phyloP scores from a whole-genome alignment of 305 asterid species.

The Fraxinus paxiana region DNA sequence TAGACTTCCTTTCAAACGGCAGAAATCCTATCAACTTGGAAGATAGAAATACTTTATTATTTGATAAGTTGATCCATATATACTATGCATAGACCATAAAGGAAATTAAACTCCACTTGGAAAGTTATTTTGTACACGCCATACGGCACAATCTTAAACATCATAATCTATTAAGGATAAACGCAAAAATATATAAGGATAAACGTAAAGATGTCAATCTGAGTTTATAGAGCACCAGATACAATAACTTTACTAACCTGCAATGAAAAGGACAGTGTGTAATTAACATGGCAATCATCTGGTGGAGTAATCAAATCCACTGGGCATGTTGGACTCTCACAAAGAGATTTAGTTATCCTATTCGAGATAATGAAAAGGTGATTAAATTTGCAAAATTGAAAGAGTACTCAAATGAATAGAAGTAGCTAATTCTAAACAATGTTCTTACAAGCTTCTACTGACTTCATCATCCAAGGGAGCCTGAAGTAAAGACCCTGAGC shows the following conservation, averaged over 20 bases:
- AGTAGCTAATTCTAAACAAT: conserved; percentile 14
- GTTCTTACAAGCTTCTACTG: conserved; percentile 65
- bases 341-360: conserved; percentile 83
- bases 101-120: conserved; percentile 4
- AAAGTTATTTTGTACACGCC: conserved; percentile 3
- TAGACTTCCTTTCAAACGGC: neutral
- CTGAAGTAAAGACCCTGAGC: conserved; percentile 91
- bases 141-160: neutral
- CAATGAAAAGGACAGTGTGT: conserved; percentile 81
- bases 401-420: conserved; percentile 11
- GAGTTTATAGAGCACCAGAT: conserved; percentile 17
- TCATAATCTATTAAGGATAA: neutral
- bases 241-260: conserved; percentile 56
- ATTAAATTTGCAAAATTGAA: conserved; percentile 21
- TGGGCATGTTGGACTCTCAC: conserved; percentile 81
- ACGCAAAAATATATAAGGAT: neutral
- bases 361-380: conserved; percentile 30
- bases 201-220: conserved; percentile 2
- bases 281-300: conserved; percentile 96
- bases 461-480: conserved; percentile 87
- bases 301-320: conserved; percentile 86
- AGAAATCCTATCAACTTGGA: neutral
- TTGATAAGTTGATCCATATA: conserved; percentile 7
- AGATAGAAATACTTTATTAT: neutral
- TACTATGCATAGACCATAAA: neutral